phyloP scores from a whole-genome alignment of 2,329 filamentous ascomycete species.

The Apiospora rasikravindrae region DNA sequence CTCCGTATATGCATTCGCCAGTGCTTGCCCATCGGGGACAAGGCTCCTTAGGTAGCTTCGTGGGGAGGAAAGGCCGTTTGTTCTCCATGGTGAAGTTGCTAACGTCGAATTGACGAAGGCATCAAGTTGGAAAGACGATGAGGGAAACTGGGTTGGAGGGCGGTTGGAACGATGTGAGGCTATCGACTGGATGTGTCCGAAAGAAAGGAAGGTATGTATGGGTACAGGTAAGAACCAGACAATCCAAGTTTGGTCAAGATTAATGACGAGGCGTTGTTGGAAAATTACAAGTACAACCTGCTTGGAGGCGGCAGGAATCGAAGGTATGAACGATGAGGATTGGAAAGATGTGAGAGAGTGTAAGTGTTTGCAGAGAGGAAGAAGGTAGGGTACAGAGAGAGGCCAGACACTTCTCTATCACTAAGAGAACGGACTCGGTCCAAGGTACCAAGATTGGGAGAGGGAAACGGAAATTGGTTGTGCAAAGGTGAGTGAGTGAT shows the following conservation, averaged over 20 bases:
- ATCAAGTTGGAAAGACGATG: background rate
- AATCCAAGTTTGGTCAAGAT: background rate
- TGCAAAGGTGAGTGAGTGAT: background rate
- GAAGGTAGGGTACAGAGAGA: background rate
- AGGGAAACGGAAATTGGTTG: background rate
- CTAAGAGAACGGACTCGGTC: background rate
- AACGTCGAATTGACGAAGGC: background rate
- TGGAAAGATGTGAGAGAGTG: background rate
- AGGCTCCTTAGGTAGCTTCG: background rate
- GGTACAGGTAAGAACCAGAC: background rate
- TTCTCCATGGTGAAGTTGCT: background rate
- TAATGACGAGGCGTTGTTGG: background rate
- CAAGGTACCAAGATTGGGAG: background rate
- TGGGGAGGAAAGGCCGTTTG: background rate
- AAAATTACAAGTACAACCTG: background rate
- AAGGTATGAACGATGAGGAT: background rate
- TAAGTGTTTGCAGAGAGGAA: too few species aligned
- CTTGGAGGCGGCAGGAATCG: background rate
- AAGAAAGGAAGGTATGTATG: background rate
- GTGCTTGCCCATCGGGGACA: background rate
- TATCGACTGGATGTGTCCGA: too few species aligned
- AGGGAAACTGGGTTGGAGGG: background rate
- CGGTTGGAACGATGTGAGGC: background rate
- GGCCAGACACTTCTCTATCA: background rate
- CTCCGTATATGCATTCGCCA: background rate